Evolutionary conservation across 2,329 filamentous ascomycete species (phyloP).

Genomic region (Hypoxylon sp.): DNA sequence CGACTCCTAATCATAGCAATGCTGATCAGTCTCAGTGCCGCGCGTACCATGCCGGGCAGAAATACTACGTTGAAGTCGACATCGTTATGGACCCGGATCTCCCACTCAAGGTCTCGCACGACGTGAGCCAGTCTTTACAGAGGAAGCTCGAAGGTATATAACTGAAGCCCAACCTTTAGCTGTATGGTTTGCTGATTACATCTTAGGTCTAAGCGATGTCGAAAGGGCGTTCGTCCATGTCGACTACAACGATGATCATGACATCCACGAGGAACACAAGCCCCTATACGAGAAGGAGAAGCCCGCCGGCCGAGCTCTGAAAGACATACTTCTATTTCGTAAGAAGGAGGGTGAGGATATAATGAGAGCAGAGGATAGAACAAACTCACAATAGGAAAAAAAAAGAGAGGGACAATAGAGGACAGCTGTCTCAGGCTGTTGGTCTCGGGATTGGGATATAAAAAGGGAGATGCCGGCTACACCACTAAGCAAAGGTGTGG

Average conservation of each 20-base stretch:
- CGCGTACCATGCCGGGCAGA: slow-evolving; percentile 71
- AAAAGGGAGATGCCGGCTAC: slow-evolving; percentile 8
- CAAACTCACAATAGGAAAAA: neutral
- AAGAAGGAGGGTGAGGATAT: slow-evolving; percentile 42
- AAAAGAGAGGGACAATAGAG: neutral
- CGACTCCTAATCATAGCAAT: slow-evolving; percentile 1
- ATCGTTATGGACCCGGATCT: slow-evolving; percentile 68
- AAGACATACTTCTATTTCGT: slow-evolving; percentile 52
- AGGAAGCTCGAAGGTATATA: slow-evolving; percentile 67
- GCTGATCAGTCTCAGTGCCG: slow-evolving; percentile 55
- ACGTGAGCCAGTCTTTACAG: slow-evolving; percentile 70
- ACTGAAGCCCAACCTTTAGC: neutral
- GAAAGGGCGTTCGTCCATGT: slow-evolving; percentile 61
- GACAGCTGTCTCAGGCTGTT: neutral
- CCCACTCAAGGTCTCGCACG: slow-evolving; percentile 68
- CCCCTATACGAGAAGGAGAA: slow-evolving; percentile 54
- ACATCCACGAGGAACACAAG: slow-evolving; percentile 58
- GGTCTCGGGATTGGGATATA: neutral
- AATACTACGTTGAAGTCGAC: slow-evolving; percentile 72
- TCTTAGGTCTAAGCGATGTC: slow-evolving; percentile 48
- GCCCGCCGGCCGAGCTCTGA: slow-evolving; percentile 48
- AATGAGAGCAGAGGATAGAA: slow-evolving; percentile 17
- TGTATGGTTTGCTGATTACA: slow-evolving; percentile 14
- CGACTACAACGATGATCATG: slow-evolving; percentile 58
- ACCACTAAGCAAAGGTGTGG: slow-evolving; percentile 26